Base-by-base conservation (phyloP, 345 rosid genomes). In the Bruguiera sexangula region DNA sequence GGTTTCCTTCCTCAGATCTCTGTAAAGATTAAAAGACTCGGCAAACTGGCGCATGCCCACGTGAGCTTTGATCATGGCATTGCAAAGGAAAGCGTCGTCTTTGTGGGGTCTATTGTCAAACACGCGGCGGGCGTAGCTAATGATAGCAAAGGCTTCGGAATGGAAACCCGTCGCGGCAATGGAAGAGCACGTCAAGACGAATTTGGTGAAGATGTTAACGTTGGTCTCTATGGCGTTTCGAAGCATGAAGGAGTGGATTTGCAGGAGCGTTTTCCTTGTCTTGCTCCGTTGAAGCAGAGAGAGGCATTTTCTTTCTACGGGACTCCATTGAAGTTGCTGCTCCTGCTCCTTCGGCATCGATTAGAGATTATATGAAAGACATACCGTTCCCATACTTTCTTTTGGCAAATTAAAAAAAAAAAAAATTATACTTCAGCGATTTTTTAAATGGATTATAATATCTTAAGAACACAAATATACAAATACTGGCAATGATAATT, bases 241-340 rank as follows among this genome's bases (percentile, higher is more conserved):
- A 50, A 92, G 81, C 79, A 92, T 88, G 77, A 83, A 80, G 50
- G 89, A 88, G 55, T 89, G 93, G 75, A 85, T 82, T 74, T 82
- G 93, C 37, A 82, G 76, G 53, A 87, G 85, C 55, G 75, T 52
- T 61, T 37, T 26, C 62, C 69, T 83, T 10, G 81, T 65, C 24
- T 72, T 75, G 60, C 64, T 68, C 63, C 70, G 76, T 59, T 78
- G 90, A 51, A 92, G 88, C 62, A 86, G 80, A 65, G 63, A 72
- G 43, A 89, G 79, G 68, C 88, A 87, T 74, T 76, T 68, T 70
- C 91, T 80, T 75, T 86, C 93, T 26, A 64, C 16, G 0, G 86
- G 83, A 46, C 80, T 81, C 93, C 93, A 87, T 32, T 30, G 2
- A 43, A 11, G 18, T 22, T 22, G 62, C 18, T 1, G 62, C 52